Conservation (phyloP, 495 filamentous ascomycete species). For the Articulospora tetracladia region DNA sequence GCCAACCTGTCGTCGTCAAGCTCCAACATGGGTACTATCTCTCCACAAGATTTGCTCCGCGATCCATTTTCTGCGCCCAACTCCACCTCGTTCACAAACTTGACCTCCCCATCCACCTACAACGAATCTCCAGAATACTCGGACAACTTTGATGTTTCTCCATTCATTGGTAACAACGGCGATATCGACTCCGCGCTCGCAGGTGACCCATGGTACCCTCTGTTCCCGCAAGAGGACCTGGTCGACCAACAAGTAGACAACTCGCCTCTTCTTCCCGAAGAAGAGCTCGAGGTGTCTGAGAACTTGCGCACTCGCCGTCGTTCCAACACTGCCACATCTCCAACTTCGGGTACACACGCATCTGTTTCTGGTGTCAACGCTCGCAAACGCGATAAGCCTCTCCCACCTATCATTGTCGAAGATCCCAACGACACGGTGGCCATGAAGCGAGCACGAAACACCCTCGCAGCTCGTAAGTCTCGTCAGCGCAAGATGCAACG, state of each 20-base stretch:
- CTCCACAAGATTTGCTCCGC: constrained; percentile 74
- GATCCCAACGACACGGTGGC: constrained; percentile 70
- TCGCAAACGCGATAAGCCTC: constrained; percentile 70
- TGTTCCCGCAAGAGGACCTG: constrained; percentile 58
- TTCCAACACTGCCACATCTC: constrained; percentile 39
- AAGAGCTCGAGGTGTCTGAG: constrained; percentile 32
- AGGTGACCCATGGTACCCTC: constrained; percentile 54
- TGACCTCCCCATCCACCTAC: constrained; percentile 77
- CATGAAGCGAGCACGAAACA: constrained; percentile 93
- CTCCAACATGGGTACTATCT: constrained; percentile 66
- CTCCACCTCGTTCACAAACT: constrained; percentile 75
- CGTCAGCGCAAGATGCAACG: constrained; percentile 63
- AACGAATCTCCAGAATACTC: constrained; percentile 67
- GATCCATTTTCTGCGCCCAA: constrained; percentile 74
- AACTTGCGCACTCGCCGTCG: constrained; percentile 34
- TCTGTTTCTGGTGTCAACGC: constrained; percentile 65
- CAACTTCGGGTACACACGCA: constrained; percentile 55
- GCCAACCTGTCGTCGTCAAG: constrained; percentile 35
- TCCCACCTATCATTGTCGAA: constrained; percentile 72
- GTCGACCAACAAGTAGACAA: constrained; percentile 21
- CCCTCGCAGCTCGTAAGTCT: constrained; percentile 91
- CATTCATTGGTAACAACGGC: constrained; percentile 49
- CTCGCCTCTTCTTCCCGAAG: constrained; percentile 39
- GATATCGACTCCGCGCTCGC: constrained; percentile 38
- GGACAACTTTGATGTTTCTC: constrained; percentile 74